phyloP scores from a whole-genome alignment of 768 basidiomycete genomes.

The Pholiota microspora region DNA sequence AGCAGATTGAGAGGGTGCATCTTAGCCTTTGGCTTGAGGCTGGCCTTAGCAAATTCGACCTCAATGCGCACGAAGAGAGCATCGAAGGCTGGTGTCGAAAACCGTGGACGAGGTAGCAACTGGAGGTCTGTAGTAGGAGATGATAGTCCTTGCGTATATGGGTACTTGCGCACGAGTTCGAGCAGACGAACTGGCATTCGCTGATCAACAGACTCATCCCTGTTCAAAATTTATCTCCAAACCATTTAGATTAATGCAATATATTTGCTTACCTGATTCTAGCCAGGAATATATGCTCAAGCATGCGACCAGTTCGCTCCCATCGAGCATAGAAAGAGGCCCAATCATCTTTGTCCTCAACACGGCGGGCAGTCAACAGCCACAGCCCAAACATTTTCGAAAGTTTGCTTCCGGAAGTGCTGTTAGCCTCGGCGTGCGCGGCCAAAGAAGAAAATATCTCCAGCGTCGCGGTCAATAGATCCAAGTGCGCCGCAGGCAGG shows the following conservation, averaged over 20 bases:
- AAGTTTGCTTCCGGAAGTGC: slow-evolving; percentile 76
- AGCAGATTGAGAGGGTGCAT: slow-evolving; percentile 54
- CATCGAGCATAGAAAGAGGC: slow-evolving; percentile 66
- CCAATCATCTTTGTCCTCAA: slow-evolving; percentile 57
- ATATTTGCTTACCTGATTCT: slow-evolving; percentile 55
- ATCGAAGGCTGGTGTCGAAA: slow-evolving; percentile 62
- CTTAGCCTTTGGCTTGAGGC: slow-evolving; percentile 37
- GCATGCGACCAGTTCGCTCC: slow-evolving; percentile 68
- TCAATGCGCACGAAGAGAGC: slow-evolving; percentile 70
- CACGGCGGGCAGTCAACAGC: slow-evolving; percentile 53
- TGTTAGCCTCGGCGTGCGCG: slow-evolving; percentile 67
- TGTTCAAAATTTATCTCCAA: slow-evolving; percentile 24
- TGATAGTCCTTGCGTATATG: slow-evolving; percentile 42
- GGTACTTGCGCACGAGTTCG: slow-evolving; percentile 70
- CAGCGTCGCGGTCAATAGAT: slow-evolving; percentile 56
- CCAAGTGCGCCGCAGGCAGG: slow-evolving; percentile 55
- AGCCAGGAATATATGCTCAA: slow-evolving; percentile 77
- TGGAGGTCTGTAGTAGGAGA: slow-evolving; percentile 31
- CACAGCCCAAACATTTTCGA: slow-evolving; percentile 73
- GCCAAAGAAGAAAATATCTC: slow-evolving; percentile 69
- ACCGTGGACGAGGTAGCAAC: slow-evolving; percentile 60
- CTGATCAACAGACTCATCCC: slow-evolving; percentile 54
- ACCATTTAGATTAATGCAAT: neutral
- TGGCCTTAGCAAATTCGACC: slow-evolving; percentile 45
- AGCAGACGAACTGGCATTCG: slow-evolving; percentile 68